A percentile compares a stretch with the other conserved stretches of the same genome.
Evolutionary conservation across 202 grass and related monocot species (phyloP).

Genomic region (Schoenoplectus tabernaemontani): DNA sequence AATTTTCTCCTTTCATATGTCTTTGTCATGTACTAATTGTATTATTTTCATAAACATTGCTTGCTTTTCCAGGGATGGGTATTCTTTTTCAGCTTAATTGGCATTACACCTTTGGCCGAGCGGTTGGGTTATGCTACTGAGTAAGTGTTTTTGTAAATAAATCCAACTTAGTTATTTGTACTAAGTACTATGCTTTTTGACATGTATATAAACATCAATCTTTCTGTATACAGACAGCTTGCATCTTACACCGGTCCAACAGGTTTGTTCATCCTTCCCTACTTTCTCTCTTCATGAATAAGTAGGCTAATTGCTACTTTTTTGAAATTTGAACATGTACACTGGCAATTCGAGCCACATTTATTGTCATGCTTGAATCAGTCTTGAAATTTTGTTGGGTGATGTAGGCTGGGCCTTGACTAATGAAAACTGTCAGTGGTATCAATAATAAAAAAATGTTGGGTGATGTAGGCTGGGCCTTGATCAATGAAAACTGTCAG

Average conservation of each 20-base stretch:
- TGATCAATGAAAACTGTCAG: neutral
- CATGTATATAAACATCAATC: conserved; percentile 19
- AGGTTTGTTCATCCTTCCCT: conserved; percentile 35
- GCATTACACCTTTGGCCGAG: conserved; percentile 88
- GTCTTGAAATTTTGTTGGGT: neutral
- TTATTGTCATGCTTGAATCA: neutral
- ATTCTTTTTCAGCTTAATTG: conserved; percentile 98
- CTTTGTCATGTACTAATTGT: conserved; percentile 18
- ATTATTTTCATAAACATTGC: conserved; percentile 8
- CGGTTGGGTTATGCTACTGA: conserved; percentile 97
- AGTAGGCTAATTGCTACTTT: neutral
- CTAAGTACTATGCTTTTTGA: conserved; percentile 17
- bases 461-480: neutral
- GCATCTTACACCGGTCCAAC: conserved; percentile 92
- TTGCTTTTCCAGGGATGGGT: conserved; percentile 72
- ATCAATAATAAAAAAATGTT: no score
- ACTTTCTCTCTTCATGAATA: neutral
- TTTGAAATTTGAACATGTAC: no score
- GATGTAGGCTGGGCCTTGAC: neutral
- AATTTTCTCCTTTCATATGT: conserved; percentile 2
- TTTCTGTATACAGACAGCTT: conserved; percentile 55
- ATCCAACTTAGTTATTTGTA: neutral
- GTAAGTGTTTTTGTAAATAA: conserved; percentile 49
- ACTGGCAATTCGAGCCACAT: neutral
- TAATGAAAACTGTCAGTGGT: neutral